Evolutionary conservation across 1,139 yeast species (phyloP), one percentile per base, ranked within the genome.

Genomic region (Taiozyma sp.): DNA sequence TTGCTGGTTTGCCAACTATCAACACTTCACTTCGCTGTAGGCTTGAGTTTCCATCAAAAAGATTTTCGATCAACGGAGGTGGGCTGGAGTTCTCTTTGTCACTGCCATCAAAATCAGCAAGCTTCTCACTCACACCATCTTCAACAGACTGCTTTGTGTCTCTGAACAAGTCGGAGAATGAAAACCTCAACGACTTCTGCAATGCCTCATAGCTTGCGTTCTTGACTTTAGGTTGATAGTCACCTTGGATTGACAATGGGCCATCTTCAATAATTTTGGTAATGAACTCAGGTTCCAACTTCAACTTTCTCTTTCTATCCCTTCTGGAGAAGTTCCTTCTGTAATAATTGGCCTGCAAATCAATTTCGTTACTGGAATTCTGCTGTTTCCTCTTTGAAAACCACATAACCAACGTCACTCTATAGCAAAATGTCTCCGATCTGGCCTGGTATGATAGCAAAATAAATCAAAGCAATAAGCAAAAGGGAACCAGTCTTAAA

Each of bases 21-120:
- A 38, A 38, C 24, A 12, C 40, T 1, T n/a, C 43, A 36, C 51
- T 51, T 12, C 39, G 32, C 34, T 49, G 54, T 10, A 46, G 30
- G 34, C 52, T 48, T n/a, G 47, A 47, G 27, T 43, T 41, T 14
- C 30, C 41, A 36, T 48, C 50, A 28, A 36, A 44, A 42, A 43
- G 24, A 38, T 27, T 4, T 41, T 34, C 48, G 9, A 30, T 43
- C n/a, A 41, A 36, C 3, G 24, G 23, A 27, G 47, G 48, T 13
- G 54, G 56, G 10, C 49, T 38, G 19, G 49, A n/a, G 28, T 53
- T 53, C 29, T 53, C 54, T 28, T 53, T 53, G 24, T 53, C 44
- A 19, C 55, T 53, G 28, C 45, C 46, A 28, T 13, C 47, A 19
- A 38, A 19, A 19, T 38, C 24, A 19, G 3, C 24, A 22, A 19